These are phyloP conservation scores for Sanghuangporus weigelae DNA, from an alignment of 1,284 basidiomycete genomes.

Conservation along the genomic window DNA sequence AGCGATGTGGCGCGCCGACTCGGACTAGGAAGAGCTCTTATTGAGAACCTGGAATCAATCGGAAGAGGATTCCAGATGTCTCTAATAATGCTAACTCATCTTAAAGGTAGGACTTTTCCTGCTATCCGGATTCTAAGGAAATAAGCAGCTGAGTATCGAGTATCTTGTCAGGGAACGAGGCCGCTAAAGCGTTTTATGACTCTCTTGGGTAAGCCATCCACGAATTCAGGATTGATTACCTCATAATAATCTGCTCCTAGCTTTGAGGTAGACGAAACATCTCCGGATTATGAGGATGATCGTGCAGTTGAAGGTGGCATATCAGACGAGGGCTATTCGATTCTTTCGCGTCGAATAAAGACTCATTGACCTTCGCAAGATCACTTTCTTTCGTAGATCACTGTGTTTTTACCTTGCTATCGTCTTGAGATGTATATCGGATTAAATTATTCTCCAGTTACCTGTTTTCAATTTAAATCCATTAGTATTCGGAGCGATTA, in stretches of 20 bases:
- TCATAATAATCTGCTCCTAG: slow-evolving; percentile 29
- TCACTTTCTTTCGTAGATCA: too few relatives aligned
- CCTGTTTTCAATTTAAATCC: too few relatives aligned
- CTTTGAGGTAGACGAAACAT: slow-evolving; percentile 47
- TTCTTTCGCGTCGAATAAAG: slow-evolving; percentile 2
- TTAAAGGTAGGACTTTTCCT: slow-evolving; percentile 45
- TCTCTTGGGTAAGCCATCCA: slow-evolving; percentile 42
- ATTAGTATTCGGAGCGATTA: background rate
- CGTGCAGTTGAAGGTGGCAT: slow-evolving; percentile 28
- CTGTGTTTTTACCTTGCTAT: too few relatives aligned
- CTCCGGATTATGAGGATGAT: slow-evolving; percentile 40
- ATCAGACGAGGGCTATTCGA: slow-evolving; percentile 16
- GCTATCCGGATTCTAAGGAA: too few relatives aligned
- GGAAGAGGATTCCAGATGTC: slow-evolving; percentile 52
- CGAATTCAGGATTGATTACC: background rate
- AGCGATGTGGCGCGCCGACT: slow-evolving; percentile 34
- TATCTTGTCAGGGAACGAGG: slow-evolving; percentile 41
- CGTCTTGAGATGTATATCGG: too few relatives aligned
- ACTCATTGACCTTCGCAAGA: too few relatives aligned
- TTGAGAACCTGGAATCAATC: slow-evolving; percentile 44
- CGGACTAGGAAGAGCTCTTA: slow-evolving; percentile 54
- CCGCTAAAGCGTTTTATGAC: slow-evolving; percentile 52
- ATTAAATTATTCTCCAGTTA: too few relatives aligned
- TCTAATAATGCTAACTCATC: slow-evolving; percentile 66
- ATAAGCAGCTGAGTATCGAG: background rate